phyloP scores from a whole-genome alignment of 106 monocot species.

The Dendrobium huoshanense region DNA sequence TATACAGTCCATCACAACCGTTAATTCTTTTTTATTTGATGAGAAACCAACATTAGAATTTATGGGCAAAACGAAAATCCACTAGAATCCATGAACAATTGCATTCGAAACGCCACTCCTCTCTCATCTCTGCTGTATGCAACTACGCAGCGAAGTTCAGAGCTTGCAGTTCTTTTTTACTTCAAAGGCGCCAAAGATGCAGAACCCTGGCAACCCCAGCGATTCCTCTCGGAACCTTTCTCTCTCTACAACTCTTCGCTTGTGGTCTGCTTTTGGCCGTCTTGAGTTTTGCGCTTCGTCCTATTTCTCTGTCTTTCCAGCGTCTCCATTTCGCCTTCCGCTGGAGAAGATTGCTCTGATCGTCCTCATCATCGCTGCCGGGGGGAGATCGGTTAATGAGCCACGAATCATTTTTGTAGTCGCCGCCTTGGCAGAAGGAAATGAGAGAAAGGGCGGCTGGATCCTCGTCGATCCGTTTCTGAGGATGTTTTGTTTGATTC shows the following conservation, averaged over 20 bases:
- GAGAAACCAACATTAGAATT: neutral
- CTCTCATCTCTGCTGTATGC: neutral
- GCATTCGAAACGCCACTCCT: neutral
- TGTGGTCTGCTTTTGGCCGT: too few species aligned
- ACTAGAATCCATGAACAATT: neutral
- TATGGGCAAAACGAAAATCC: neutral
- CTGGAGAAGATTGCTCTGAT: neutral
- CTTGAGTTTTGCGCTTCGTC: neutral
- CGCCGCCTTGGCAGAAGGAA: neutral
- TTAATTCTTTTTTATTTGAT: neutral
- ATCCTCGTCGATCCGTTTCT: neutral
- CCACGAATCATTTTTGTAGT: neutral
- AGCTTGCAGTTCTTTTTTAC: neutral
- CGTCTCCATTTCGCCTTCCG: neutral
- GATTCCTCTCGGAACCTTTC: neutral
- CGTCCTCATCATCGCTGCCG: neutral
- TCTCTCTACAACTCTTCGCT: neutral
- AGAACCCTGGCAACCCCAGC: neutral
- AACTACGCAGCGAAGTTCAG: conserved; percentile 3
- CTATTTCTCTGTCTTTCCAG: neutral
- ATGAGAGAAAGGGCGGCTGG: neutral
- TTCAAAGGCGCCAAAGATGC: neutral
- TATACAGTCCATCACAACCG: conserved; percentile 6
- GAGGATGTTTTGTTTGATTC: neutral
- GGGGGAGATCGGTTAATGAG: neutral